A percentile compares a stretch with the other conserved stretches of the same genome.
Evolutionary conservation across 2,329 filamentous ascomycete genomes (phyloP).

Genomic region (Nothophaeocryptopus gaeumannii): DNA sequence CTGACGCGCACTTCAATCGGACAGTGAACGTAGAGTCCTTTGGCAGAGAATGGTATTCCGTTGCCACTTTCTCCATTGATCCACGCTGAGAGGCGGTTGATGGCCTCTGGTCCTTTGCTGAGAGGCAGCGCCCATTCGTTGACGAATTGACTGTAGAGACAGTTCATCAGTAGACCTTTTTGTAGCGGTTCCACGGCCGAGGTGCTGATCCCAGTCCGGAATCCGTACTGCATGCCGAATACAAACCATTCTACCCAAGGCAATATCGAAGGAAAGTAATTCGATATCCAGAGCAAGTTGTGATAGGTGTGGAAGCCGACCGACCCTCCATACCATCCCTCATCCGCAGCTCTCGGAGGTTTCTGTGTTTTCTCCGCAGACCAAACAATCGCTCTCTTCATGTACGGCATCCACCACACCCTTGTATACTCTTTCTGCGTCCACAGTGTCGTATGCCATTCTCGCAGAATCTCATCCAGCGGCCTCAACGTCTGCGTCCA

Average conservation of each 20-base stretch:
- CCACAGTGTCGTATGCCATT: conserved; percentile 77
- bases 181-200: conserved; percentile 77
- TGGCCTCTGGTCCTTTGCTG: conserved; percentile 78
- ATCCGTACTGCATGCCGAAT: conserved; percentile 96
- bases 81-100: conserved; percentile 81
- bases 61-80: conserved; percentile 70
- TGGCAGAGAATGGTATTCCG: conserved; percentile 75
- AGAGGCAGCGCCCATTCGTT: conserved; percentile 97
- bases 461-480: conserved; percentile 64
- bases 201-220: conserved; percentile 65
- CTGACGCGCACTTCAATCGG: conserved; percentile 87
- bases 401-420: conserved; percentile 98
- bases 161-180: conserved; percentile 88
- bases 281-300: conserved; percentile 77
- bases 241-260: conserved; percentile 95
- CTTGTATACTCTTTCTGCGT: conserved; percentile 81
- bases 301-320: conserved; percentile 91
- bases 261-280: conserved; percentile 73
- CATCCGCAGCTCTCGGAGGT: conserved; percentile 56
- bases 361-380: conserved; percentile 74
- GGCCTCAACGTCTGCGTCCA: conserved; percentile 80
- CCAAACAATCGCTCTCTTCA: conserved; percentile 84
- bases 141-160: conserved; percentile 95
- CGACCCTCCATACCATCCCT: conserved; percentile 75
- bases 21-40: conserved; percentile 79